These are phyloP conservation scores for Talaromyces liani DNA, from an alignment of 495 filamentous ascomycete species.

Conservation along the genomic window DNA sequence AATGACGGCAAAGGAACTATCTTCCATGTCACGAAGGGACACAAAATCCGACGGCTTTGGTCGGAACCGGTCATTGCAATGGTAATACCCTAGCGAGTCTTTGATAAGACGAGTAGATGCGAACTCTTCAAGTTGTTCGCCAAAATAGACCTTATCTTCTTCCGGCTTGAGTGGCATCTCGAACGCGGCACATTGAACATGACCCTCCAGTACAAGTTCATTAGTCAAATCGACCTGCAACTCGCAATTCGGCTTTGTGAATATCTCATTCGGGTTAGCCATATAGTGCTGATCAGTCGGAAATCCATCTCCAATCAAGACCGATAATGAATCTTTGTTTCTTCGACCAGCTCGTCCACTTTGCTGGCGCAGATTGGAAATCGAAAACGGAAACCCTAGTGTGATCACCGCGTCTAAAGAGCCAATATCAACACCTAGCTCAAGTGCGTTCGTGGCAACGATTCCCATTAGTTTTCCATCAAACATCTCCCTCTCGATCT, in stretches of 20 bases:
- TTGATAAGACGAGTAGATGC: constrained; percentile 66
- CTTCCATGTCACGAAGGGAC: constrained; percentile 85
- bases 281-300: constrained; percentile 95
- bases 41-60: constrained; percentile 78
- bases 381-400: constrained; percentile 90
- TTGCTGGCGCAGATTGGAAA: constrained; percentile 90
- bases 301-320: constrained; percentile 87
- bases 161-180: constrained; percentile 83
- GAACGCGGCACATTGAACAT: constrained; percentile 91
- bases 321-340: constrained; percentile 88
- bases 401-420: constrained; percentile 91
- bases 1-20: constrained; percentile 87
- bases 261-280: constrained; percentile 95
- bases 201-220: constrained; percentile 83
- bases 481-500: constrained; percentile 95
- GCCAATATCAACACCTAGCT: constrained; percentile 93
- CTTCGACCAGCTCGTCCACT: constrained; percentile 87
- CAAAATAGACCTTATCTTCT: constrained; percentile 75
- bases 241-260: constrained; percentile 82
- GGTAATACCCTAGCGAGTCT: constrained; percentile 74
- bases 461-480: constrained; percentile 90
- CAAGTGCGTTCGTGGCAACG: constrained; percentile 86
- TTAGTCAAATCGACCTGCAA: constrained; percentile 87
- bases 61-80: constrained; percentile 82
- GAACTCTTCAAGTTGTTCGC: constrained; percentile 62